phyloP scores from a whole-genome alignment of 1,284 basidiomycete genomes.

The Ceratorhiza oryzae-sativae region DNA sequence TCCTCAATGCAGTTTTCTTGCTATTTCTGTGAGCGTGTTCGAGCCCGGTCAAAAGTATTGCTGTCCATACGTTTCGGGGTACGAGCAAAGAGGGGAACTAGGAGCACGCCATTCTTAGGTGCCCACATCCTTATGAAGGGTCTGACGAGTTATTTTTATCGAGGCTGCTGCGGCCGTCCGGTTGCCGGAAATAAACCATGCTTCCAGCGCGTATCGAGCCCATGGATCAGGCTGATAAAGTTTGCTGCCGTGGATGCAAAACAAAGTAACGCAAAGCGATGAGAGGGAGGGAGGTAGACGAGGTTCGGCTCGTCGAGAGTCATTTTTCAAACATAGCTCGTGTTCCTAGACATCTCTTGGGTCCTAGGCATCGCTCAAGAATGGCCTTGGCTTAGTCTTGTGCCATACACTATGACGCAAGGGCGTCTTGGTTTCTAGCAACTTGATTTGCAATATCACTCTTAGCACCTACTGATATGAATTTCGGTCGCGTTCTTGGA shows the following conservation, averaged over 20 bases:
- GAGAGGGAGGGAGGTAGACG: too few species aligned
- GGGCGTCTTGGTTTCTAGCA: background rate
- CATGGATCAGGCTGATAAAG: background rate
- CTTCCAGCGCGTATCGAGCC: background rate
- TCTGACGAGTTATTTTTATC: constrained; percentile 1
- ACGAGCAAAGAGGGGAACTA: background rate
- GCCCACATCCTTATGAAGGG: background rate
- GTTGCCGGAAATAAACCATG: background rate
- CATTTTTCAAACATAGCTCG: background rate
- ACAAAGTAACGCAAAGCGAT: background rate
- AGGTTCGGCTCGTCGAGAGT: too few species aligned
- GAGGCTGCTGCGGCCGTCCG: background rate
- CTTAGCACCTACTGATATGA: background rate
- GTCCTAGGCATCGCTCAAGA: background rate
- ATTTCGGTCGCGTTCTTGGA: background rate
- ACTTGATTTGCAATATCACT: background rate
- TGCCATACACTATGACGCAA: constrained; percentile 15
- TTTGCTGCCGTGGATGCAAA: too few species aligned
- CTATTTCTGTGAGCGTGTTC: background rate
- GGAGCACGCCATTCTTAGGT: background rate
- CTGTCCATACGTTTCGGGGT: too few species aligned
- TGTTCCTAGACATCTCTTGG: background rate
- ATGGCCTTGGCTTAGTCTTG: constrained; percentile 26
- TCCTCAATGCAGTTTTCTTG: constrained; percentile 3
- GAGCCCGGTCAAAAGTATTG: too few species aligned